Evolutionary conservation across 331 rosid genomes (phyloP).

Genomic region (Spiraea crenata): DNA sequence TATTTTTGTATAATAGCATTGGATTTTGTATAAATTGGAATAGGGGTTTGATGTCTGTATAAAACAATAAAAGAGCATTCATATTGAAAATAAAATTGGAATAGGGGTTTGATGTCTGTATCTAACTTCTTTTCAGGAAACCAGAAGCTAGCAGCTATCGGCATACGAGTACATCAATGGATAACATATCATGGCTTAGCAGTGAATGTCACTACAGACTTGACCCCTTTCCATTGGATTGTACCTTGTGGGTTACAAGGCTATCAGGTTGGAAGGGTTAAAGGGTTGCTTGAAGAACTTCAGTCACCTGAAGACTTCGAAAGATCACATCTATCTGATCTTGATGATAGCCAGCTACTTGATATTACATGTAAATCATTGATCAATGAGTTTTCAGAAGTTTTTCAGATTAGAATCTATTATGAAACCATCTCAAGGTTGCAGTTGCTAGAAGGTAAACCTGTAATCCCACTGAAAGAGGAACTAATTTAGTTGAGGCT

Average conservation of each 20-base stretch:
- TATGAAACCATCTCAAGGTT: conserved; percentile 30
- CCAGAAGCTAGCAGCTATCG: conserved; percentile 80
- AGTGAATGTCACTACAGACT: conserved; percentile 64
- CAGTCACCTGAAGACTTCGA: conserved; percentile 17
- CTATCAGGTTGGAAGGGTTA: conserved; percentile 63
- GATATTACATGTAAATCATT: conserved; percentile 47
- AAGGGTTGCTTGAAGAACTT: conserved; percentile 40
- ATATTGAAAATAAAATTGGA: neutral
- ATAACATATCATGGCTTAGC: conserved; percentile 78
- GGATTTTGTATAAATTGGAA: neutral
- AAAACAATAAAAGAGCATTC: neutral
- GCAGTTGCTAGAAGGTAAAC: conserved; percentile 21
- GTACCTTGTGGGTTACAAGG: conserved; percentile 65
- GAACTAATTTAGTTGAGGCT: neutral
- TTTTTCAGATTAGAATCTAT: conserved; percentile 48
- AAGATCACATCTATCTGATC: conserved; percentile 10
- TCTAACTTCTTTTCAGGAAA: conserved; percentile 42
- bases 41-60: neutral
- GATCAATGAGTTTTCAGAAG: conserved; percentile 58
- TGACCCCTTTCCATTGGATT: conserved; percentile 59
- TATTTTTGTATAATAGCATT: neutral
- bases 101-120: neutral
- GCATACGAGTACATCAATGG: conserved; percentile 63
- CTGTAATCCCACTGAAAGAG: neutral
- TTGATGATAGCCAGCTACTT: conserved; percentile 40